These are phyloP conservation scores for Haplosporangium gracile DNA, from an alignment of 192 early-diverging fungal species.

Conservation along the genomic window DNA sequence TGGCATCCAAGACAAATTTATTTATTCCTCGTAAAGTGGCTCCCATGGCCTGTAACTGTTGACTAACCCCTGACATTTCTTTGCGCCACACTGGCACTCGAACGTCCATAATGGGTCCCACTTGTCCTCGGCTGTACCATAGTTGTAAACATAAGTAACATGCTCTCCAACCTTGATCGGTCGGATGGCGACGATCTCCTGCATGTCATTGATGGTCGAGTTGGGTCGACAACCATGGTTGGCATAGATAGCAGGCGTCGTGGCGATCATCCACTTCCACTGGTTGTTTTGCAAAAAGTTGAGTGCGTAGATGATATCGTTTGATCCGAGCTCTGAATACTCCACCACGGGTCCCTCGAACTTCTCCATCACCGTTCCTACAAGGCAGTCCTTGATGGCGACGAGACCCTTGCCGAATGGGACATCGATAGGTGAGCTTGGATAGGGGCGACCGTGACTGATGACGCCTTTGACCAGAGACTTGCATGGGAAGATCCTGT, in stretches of 20 bases:
- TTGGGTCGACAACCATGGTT: slow-evolving; percentile 17
- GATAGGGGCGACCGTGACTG: slow-evolving; percentile 1
- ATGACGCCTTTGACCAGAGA: background rate
- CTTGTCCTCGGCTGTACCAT: background rate
- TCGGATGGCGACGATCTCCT: slow-evolving; percentile 20
- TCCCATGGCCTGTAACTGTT: slow-evolving; percentile 16
- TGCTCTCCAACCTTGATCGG: slow-evolving; percentile 15
- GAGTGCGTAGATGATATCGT: background rate
- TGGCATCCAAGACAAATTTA: background rate
- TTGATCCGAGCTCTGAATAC: slow-evolving; percentile 16
- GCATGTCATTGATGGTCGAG: background rate
- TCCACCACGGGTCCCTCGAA: slow-evolving; percentile 22
- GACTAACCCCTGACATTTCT: slow-evolving; percentile 14
- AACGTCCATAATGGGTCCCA: slow-evolving; percentile 30
- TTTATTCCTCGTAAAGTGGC: background rate
- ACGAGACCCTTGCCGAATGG: slow-evolving; percentile 3
- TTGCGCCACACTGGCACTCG: slow-evolving; percentile 19
- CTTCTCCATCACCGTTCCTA: slow-evolving; percentile 14
- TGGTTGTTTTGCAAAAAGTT: background rate
- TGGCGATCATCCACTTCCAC: slow-evolving; percentile 22
- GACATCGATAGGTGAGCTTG: background rate
- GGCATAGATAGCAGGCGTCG: slow-evolving; percentile 17
- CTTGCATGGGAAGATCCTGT: slow-evolving; percentile 15
- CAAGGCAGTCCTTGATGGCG: slow-evolving; percentile 14
- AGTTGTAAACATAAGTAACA: slow-evolving; percentile 3